phyloP scores from a whole-genome alignment of 164 flowering plant genomes.

The Litsea cubeba region DNA sequence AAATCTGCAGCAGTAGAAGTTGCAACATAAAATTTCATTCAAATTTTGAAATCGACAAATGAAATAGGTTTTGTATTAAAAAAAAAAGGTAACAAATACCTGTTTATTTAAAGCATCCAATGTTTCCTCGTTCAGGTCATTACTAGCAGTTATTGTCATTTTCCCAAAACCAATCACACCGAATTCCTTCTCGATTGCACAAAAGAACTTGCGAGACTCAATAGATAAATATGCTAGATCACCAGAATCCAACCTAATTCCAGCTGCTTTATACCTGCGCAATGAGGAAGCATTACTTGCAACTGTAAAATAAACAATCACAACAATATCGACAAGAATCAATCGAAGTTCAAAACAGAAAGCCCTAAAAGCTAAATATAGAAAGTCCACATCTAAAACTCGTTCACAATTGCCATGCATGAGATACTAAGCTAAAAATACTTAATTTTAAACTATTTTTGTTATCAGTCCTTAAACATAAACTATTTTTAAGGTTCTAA shows the following conservation, averaged over 20 bases:
- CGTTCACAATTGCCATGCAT: not conserved
- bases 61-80: not conserved
- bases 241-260: constrained; percentile 96
- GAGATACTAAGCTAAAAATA: not conserved
- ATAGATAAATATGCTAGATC: constrained; percentile 89
- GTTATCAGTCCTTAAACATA: too few species aligned
- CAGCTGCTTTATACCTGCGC: constrained; percentile 83
- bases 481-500: too few species aligned
- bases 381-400: not conserved
- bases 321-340: not conserved
- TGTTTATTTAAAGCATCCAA: constrained; percentile 97
- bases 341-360: not conserved
- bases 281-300: not conserved
- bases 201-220: constrained; percentile 77
- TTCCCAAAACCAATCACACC: constrained; percentile 69
- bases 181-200: constrained; percentile 73
- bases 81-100: constrained; percentile 33
- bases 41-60: not conserved
- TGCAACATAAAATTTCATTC: not conserved
- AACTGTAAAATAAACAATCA: not conserved
- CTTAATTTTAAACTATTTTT: not conserved
- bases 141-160: constrained; percentile 85
- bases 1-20: not conserved
- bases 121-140: constrained; percentile 99
- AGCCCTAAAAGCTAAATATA: not conserved